Evolutionary conservation across 164 flowering plant genomes (phyloP), one percentile per base, ranked within the genome.

Genomic region (Kingdonia uniflora): DNA sequence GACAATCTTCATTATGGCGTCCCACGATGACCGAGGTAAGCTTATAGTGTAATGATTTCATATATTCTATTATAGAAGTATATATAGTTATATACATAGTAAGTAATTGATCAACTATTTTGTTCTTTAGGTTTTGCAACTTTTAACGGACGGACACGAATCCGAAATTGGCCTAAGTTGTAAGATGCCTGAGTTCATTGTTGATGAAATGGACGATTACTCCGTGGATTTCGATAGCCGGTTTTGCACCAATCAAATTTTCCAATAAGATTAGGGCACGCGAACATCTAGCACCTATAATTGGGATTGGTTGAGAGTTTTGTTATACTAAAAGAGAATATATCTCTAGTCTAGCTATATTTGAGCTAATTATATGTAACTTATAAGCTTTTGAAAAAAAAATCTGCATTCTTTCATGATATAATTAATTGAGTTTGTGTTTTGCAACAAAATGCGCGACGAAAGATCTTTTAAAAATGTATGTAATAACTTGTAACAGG

Each of bases 191-290:
- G 77, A 79, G 62, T 69, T 56, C 24, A 59, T 64, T 0, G 70
- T 71, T 41, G 85, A 78, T 54, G 83, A 81, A 52, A 57, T 73
- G 67, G 83, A 83, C 67, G 84, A 80, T 54, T 80, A 65, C 60
- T 71, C 78, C 2, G 60, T 68, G 71, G 71, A 75, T 44, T 65
- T 75, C 49, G 79, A 82, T 48, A 73, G 68, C 42, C 66, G 75
- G 13, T 66, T 71, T 47, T 80, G 76, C 44, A 49, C 67, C 1
- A 75, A 70, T 53, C 49, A 63, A 40, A 38, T 40, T 54, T 63
- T 71, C 14, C 76, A 74, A 29, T 41, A 11, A 3, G 35, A 29
- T 8, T 29, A 29, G 35, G 6, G 35, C 35, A 29, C 8, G 35
- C 35, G 35, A 8, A 3, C 35, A 29, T 29, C 35, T 3, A 29